Base-by-base conservation (phyloP, 441 rosid genomes). In the Arabidopsis hybrid region DNA sequence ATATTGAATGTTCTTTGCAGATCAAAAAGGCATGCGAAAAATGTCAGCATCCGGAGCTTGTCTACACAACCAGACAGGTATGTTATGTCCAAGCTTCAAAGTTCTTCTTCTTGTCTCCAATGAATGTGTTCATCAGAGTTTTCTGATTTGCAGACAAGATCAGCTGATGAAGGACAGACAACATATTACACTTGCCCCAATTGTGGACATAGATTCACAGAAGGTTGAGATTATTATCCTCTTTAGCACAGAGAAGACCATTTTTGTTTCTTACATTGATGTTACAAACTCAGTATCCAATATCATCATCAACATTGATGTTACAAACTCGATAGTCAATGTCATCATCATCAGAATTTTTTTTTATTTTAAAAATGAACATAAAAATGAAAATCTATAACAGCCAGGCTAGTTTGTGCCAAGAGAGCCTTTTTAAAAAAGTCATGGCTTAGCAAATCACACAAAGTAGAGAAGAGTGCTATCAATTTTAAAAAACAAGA, bases 11-110 rank as follows among this genome's bases (percentile, higher is more conserved):
- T 50, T 51, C 16, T 61, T 26, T 61, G 72, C 69, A 78, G 79
- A 78, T 78, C 58, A 73, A 78, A 69, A 78, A 74, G 57, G 57
- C 81, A 0, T 78, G 78, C 29, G 82, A 78, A 63, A 78, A 78
- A 64, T 78, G 76, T 47, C 75, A 78, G 47, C 79, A 74, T 34
- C 82, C 79, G 17, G 82, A 78, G 64, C 72, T 79, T 64, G 59
- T 79, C 8, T 69, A 73, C 74, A 67, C 81, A 3, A 79, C 82
- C 2, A 57, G 79, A 79, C 76, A 79, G 72, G 82, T n/a, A n/a
- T n/a, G n/a, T n/a, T 74, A 34, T 17, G 17, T 69, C 26, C 6
- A 31, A 21, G 10, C 26, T 34, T 69, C n/a, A 53, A 26, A 42
- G 36, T 29, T 53, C 36, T 13, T 42, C 16, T 11, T 42, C 38